Conservation (phyloP, 257 asterid genomes). For the Eustoma russellianum region DNA sequence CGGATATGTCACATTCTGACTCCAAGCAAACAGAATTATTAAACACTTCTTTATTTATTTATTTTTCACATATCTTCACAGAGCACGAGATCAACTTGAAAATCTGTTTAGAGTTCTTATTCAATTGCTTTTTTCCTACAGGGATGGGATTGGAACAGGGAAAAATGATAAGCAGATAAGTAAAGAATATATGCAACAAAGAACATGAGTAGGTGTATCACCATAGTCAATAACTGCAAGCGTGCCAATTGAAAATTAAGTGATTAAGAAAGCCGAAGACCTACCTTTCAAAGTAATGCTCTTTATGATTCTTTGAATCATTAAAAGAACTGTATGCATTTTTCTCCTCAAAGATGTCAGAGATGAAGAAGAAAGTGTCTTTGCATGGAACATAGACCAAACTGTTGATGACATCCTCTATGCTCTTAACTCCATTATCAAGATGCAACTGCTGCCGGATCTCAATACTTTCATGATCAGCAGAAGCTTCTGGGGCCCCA, state of each 20-base stretch:
- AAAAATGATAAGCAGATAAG: background rate
- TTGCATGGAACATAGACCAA: slow-evolving; percentile 82
- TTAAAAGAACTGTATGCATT: slow-evolving; percentile 45
- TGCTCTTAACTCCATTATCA: slow-evolving; percentile 53
- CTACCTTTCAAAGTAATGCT: slow-evolving; percentile 64
- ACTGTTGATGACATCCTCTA: slow-evolving; percentile 56
- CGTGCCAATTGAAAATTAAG: background rate
- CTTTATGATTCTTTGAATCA: slow-evolving; percentile 45
- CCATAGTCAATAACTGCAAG: slow-evolving; percentile 5
- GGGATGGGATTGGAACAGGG: too few species aligned
- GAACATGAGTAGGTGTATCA: slow-evolving; percentile 1
- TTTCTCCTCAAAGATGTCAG: slow-evolving; percentile 47
- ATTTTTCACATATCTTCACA: too few species aligned
- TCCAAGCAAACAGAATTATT: too few species aligned
- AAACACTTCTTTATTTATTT: too few species aligned
- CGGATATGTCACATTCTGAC: too few species aligned
- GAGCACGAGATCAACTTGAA: too few species aligned
- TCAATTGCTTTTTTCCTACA: too few species aligned
- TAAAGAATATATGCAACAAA: background rate
- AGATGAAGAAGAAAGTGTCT: slow-evolving; percentile 57
- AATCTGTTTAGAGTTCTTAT: too few species aligned
- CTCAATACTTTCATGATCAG: slow-evolving; percentile 22
- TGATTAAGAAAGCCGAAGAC: slow-evolving; percentile 12
- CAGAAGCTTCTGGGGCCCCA: slow-evolving; percentile 25
- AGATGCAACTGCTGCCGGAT: slow-evolving; percentile 52